Conservation (phyloP, 2,329 filamentous ascomycete species). For the Hypoxylon sp. region DNA sequence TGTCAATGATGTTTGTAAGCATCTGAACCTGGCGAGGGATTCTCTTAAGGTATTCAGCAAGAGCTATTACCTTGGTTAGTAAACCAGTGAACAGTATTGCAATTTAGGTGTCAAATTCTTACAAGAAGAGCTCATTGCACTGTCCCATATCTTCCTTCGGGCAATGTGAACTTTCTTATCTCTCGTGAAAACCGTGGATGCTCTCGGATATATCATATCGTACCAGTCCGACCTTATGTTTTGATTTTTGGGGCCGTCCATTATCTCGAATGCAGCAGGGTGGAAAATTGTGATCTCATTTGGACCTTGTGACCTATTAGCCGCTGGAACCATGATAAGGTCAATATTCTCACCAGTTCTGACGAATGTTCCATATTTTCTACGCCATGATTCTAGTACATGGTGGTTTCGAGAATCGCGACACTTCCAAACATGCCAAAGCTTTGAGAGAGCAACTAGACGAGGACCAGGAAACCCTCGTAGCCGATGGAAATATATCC, state of each 20-base stretch:
- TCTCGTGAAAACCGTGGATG: background rate
- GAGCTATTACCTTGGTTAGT: background rate
- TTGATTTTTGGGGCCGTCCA: slow-evolving; percentile 6
- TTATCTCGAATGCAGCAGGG: background rate
- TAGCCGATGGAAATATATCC: background rate
- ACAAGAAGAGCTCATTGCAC: background rate
- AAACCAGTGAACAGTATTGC: background rate
- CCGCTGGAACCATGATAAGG: background rate
- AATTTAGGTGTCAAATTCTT: background rate
- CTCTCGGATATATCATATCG: slow-evolving; percentile 12
- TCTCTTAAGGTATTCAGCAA: background rate
- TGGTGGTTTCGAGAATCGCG: slow-evolving; percentile 7
- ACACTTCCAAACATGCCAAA: slow-evolving; percentile 21
- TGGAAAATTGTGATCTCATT: slow-evolving; percentile 26
- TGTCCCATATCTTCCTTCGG: slow-evolving; percentile 1
- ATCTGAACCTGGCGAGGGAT: background rate
- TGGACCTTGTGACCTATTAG: slow-evolving; percentile 8
- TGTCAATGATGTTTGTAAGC: background rate
- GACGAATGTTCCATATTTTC: slow-evolving; percentile 23
- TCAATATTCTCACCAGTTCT: slow-evolving; percentile 19
- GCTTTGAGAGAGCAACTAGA: slow-evolving; percentile 12
- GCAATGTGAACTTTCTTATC: background rate
- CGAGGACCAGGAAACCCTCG: slow-evolving; percentile 6
- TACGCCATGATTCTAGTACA: slow-evolving; percentile 6
- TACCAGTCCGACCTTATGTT: slow-evolving; percentile 21